These are phyloP conservation scores for Leersia perrieri DNA, from an alignment of 176 grass and related monocot species.

Conservation along the genomic window DNA sequence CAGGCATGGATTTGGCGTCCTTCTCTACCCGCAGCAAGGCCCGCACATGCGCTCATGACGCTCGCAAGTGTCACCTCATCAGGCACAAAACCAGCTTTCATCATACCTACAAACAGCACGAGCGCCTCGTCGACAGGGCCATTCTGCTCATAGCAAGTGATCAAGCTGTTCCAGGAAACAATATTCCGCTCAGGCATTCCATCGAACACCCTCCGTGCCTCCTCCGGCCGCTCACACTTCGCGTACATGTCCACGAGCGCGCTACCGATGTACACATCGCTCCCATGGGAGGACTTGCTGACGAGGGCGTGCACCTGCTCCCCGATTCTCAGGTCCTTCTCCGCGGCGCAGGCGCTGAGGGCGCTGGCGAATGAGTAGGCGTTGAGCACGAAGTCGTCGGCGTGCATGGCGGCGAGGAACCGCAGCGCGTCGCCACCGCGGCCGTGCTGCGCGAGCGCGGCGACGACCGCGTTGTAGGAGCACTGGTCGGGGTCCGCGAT, in stretches of 20 bases:
- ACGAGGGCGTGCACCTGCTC: constrained; percentile 31
- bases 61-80: constrained; percentile 48
- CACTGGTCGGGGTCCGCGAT: constrained; percentile 55
- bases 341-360: constrained; percentile 27
- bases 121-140: constrained; percentile 21
- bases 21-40: constrained; percentile 21
- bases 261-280: constrained; percentile 30
- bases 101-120: constrained; percentile 24
- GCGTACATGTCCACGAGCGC: constrained; percentile 12
- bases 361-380: constrained; percentile 40
- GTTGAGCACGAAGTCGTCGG: constrained; percentile 32
- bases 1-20: constrained; percentile 32
- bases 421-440: constrained; percentile 27
- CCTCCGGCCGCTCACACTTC: constrained; percentile 7
- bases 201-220: constrained; percentile 25
- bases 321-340: constrained; percentile 14
- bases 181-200: constrained; percentile 31
- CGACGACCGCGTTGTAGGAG: constrained; percentile 42
- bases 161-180: constrained; percentile 46
- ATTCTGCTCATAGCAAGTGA: constrained; percentile 46
- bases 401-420: constrained; percentile 35
- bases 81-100: constrained; percentile 24
- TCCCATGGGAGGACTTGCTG: constrained; percentile 6
- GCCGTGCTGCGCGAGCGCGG: constrained; percentile 35
- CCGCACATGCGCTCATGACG: constrained; percentile 40